Evolutionary conservation across 192 early-diverging fungal genomes (phyloP).

Genomic region (Coemansia sp.): DNA sequence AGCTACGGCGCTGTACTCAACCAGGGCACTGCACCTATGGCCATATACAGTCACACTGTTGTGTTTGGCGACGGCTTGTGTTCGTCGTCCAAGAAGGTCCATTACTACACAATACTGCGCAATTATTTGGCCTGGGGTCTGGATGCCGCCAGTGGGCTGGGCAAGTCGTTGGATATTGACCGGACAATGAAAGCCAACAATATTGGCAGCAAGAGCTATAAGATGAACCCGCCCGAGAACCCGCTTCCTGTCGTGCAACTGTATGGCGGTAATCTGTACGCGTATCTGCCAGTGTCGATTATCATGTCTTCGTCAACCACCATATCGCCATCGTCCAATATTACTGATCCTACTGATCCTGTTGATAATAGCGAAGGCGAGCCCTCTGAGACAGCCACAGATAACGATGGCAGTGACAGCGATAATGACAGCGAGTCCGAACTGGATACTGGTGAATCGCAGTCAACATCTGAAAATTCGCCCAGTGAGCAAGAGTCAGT

Average conservation of each 20-base stretch:
- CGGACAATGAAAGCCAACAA: background rate
- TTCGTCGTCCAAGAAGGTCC: slow-evolving; percentile 18
- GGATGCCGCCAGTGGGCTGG: background rate
- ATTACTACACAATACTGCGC: slow-evolving; percentile 29
- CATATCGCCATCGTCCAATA: too few relatives aligned
- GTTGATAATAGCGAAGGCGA: too few relatives aligned
- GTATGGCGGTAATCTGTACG: slow-evolving; percentile 37
- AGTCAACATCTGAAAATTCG: background rate
- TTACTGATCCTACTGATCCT: too few relatives aligned
- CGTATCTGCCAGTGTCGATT: slow-evolving; percentile 5
- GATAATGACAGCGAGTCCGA: background rate
- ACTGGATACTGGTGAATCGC: background rate
- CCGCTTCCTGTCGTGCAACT: slow-evolving; percentile 11
- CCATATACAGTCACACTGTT: slow-evolving; percentile 42
- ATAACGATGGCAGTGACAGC: background rate
- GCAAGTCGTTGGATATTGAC: background rate
- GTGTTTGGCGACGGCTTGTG: slow-evolving; percentile 39
- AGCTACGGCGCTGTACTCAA: slow-evolving; percentile 23
- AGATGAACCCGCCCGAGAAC: slow-evolving; percentile 14
- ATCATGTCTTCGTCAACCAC: background rate
- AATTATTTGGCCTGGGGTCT: slow-evolving; percentile 37
- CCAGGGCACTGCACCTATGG: slow-evolving; percentile 17
- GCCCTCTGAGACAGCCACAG: background rate
- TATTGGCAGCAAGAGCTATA: slow-evolving; percentile 2
- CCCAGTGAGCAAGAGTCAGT: background rate